phyloP scores from a whole-genome alignment of 1,284 basidiomycete species.

The Papiliotrema terrestris region DNA sequence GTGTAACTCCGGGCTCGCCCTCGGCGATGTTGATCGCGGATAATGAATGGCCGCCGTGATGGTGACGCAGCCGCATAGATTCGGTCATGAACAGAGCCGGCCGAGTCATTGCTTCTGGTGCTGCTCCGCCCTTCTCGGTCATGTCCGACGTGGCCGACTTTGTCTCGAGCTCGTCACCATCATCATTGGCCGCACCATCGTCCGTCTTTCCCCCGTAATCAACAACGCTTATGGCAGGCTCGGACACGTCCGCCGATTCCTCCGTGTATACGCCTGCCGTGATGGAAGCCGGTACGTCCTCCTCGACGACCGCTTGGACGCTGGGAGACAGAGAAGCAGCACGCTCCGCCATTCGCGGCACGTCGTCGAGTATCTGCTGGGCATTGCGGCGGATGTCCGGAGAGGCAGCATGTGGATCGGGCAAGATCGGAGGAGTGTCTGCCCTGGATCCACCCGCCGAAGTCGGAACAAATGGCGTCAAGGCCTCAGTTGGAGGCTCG shows the following conservation, averaged over 20 bases:
- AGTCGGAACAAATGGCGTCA: neutral
- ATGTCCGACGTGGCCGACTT: neutral
- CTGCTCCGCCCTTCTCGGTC: neutral
- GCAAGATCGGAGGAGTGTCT: neutral
- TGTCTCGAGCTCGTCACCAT: neutral
- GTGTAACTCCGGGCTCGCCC: neutral
- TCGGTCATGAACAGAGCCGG: neutral
- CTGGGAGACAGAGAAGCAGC: neutral
- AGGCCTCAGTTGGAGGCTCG: neutral
- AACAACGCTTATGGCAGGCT: neutral
- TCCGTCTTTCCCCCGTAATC: neutral
- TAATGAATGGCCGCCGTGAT: constrained; percentile 11
- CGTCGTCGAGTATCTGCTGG: neutral
- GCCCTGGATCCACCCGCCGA: neutral
- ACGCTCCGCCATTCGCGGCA: neutral
- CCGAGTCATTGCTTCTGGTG: neutral
- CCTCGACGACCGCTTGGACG: neutral
- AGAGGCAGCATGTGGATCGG: constrained; percentile 1
- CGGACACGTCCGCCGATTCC: too few species aligned
- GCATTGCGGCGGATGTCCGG: neutral
- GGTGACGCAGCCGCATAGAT: constrained; percentile 13
- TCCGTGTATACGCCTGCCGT: too few species aligned
- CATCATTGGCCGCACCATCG: neutral
- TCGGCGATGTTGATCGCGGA: neutral
- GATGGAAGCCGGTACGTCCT: neutral